Evolutionary conservation across 495 filamentous ascomycete genomes (phyloP).

Genomic region (Hypoxylon subgilvum): DNA sequence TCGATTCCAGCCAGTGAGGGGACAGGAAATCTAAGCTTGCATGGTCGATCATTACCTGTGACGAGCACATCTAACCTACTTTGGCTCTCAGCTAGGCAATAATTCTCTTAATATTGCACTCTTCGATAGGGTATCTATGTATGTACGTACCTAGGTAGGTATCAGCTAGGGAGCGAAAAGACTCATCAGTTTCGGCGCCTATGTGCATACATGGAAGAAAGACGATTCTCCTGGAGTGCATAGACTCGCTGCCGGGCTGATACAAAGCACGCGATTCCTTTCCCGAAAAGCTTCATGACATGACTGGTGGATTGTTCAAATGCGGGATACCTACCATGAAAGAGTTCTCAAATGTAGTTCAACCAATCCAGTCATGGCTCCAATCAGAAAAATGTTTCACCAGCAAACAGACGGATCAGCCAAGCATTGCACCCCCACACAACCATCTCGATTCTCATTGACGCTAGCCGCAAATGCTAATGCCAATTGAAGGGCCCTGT

Average conservation of each 20-base stretch:
- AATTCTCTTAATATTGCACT: slow-evolving; percentile 27
- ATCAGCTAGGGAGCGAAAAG: slow-evolving; percentile 6
- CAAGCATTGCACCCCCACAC: slow-evolving; percentile 29
- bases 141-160: background rate
- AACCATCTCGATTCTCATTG: slow-evolving; percentile 16
- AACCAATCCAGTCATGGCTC: slow-evolving; percentile 24
- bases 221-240: too few relatives aligned
- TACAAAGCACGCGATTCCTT: slow-evolving; percentile 32
- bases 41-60: slow-evolving; percentile 29
- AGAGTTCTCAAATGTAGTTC: slow-evolving; percentile 23
- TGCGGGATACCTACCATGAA: slow-evolving; percentile 23
- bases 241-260: background rate
- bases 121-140: too few relatives aligned
- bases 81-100: slow-evolving; percentile 29
- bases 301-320: slow-evolving; percentile 22
- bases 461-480: slow-evolving; percentile 19
- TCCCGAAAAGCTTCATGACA: slow-evolving; percentile 12
- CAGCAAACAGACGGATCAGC: slow-evolving; percentile 28
- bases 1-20: slow-evolving; percentile 27
- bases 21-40: slow-evolving; percentile 27
- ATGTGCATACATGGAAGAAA: too few relatives aligned
- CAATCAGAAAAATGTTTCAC: slow-evolving; percentile 26
- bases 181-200: background rate
- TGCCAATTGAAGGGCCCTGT: slow-evolving; percentile 19
- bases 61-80: slow-evolving; percentile 18